A percentile compares a stretch with the other conserved stretches of the same genome.
Evolutionary conservation across 257 asterid species (phyloP).

Genomic region (Capsicum rhomboideum): DNA sequence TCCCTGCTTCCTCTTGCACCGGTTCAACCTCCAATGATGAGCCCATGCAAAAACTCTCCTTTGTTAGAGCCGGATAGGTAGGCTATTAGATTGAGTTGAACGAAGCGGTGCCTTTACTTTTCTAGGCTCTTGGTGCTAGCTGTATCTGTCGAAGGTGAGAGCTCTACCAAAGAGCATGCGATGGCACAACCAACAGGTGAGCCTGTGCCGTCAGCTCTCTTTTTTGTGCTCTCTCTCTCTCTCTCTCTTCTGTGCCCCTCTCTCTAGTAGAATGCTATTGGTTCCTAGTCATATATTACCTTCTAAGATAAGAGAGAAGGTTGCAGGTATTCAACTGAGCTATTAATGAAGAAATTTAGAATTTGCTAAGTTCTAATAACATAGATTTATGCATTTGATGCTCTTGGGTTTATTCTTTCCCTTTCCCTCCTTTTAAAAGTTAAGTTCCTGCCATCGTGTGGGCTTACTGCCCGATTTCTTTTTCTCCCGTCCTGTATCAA

Average conservation of each 20-base stretch:
- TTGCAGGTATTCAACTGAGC: too few species aligned
- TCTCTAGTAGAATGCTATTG: background rate
- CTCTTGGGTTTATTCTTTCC: too few species aligned
- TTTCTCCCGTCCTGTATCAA: background rate
- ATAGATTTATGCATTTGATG: too few species aligned
- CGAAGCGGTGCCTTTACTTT: background rate
- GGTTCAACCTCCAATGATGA: background rate
- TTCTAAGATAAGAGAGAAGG: too few species aligned
- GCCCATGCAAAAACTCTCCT: background rate
- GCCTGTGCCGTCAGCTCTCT: background rate
- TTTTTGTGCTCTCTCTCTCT: background rate
- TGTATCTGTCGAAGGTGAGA: background rate
- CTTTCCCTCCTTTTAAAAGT: too few species aligned
- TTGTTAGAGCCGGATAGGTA: background rate
- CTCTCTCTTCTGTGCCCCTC: background rate
- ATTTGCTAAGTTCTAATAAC: too few species aligned
- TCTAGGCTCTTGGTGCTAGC: background rate
- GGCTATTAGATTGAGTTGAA: background rate
- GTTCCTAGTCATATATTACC: too few species aligned
- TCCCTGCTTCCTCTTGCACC: background rate
- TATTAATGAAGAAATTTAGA: too few species aligned
- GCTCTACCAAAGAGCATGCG: background rate
- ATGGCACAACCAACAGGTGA: background rate
- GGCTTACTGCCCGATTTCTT: background rate
- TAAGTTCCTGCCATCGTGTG: too few species aligned